These are phyloP conservation scores for Pseudogymnoascus sp. DNA, from an alignment of 2,329 filamentous ascomycete genomes.

Conservation along the genomic window DNA sequence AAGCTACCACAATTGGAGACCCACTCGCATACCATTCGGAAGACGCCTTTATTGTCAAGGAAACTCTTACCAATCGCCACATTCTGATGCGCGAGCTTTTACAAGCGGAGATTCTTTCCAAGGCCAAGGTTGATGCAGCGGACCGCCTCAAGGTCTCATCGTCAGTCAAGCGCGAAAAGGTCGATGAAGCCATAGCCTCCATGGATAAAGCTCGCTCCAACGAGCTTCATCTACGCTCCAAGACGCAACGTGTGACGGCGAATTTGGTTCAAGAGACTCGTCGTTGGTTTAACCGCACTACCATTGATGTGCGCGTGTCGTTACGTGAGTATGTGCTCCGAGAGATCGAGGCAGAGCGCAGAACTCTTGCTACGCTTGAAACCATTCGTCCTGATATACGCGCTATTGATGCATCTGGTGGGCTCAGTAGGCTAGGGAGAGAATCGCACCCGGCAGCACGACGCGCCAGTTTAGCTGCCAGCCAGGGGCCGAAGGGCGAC, in stretches of 20 bases:
- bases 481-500: slow-evolving; percentile 95
- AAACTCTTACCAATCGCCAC: slow-evolving; percentile 94
- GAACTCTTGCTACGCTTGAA: slow-evolving; percentile 87
- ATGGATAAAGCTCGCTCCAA: slow-evolving; percentile 80
- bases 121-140: slow-evolving; percentile 74
- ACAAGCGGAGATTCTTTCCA: slow-evolving; percentile 79
- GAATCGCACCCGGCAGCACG: slow-evolving; percentile 72
- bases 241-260: slow-evolving; percentile 80
- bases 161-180: slow-evolving; percentile 86
- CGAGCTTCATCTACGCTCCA: slow-evolving; percentile 74
- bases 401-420: slow-evolving; percentile 83
- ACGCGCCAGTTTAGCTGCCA: slow-evolving; percentile 70
- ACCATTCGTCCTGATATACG: slow-evolving; percentile 88
- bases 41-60: slow-evolving; percentile 96
- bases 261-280: slow-evolving; percentile 85
- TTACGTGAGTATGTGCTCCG: slow-evolving; percentile 89
- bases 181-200: slow-evolving; percentile 89
- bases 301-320: slow-evolving; percentile 72
- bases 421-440: slow-evolving; percentile 79
- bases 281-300: slow-evolving; percentile 82
- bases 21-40: slow-evolving; percentile 91
- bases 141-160: slow-evolving; percentile 82
- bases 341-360: slow-evolving; percentile 90
- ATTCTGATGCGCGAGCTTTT: slow-evolving; percentile 89
- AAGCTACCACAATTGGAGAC: slow-evolving; percentile 90